Conservation (phyloP, 768 basidiomycete genomes). For the Trametes coccinea region DNA sequence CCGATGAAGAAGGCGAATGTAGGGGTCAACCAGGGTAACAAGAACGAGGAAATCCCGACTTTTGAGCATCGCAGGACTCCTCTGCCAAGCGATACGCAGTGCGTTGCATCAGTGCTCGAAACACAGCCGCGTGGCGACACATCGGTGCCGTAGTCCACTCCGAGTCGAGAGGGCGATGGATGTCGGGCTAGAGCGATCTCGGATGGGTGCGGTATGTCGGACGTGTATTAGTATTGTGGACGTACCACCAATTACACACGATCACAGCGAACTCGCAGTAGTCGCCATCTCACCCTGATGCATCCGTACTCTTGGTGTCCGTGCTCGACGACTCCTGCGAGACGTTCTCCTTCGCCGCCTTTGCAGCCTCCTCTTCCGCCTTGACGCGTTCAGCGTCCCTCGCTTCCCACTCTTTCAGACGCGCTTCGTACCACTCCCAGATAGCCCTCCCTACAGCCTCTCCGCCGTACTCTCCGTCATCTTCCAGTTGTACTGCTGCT, state of each 20-base stretch:
- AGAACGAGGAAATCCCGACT: background rate
- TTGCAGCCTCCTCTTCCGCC: conserved; percentile 12
- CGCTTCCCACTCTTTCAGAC: conserved; percentile 65
- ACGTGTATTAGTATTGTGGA: conserved; percentile 1
- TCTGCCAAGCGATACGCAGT: conserved; percentile 7
- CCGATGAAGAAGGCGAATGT: background rate
- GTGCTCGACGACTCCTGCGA: background rate
- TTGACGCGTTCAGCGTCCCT: conserved; percentile 13
- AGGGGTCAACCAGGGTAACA: background rate
- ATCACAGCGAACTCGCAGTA: too few species aligned
- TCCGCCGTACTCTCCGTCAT: conserved; percentile 73
- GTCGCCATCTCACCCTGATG: background rate
- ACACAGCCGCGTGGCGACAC: conserved; percentile 10
- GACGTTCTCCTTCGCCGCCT: conserved; percentile 2
- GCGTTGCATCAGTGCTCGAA: conserved; percentile 6
- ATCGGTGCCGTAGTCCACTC: background rate
- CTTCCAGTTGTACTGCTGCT: conserved; percentile 37
- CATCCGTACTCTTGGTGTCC: background rate
- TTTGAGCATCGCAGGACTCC: conserved; percentile 5
- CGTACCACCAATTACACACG: conserved; percentile 6
- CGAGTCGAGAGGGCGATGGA: background rate
- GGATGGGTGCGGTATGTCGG: background rate
- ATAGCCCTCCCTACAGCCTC: conserved; percentile 65
- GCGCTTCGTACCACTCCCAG: conserved; percentile 76
- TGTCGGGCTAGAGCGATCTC: background rate